Evolutionary conservation across 495 filamentous ascomycete species (phyloP).

Genomic region (Xylaria palmicola): DNA sequence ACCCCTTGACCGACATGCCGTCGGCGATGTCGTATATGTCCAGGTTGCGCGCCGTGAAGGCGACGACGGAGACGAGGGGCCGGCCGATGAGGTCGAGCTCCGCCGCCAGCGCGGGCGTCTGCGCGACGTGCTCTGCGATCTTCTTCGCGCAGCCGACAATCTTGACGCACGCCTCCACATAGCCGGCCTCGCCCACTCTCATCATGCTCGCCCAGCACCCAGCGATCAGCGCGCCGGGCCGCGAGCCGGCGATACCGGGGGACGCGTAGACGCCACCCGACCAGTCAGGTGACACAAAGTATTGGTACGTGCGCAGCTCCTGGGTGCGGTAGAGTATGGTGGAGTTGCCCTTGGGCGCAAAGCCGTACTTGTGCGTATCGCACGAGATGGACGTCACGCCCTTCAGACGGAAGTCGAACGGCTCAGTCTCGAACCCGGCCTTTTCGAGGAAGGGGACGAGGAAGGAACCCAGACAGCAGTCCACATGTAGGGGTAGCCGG

Average conservation of each 20-base stretch:
- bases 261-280: slow-evolving; percentile 94
- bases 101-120: slow-evolving; percentile 59
- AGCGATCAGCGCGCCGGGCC: slow-evolving; percentile 90
- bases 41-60: slow-evolving; percentile 75
- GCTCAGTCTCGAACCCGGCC: slow-evolving; percentile 82
- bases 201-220: slow-evolving; percentile 91
- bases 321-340: slow-evolving; percentile 85
- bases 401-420: slow-evolving; percentile 90
- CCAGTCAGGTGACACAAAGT: slow-evolving; percentile 95
- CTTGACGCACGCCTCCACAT: slow-evolving; percentile 76
- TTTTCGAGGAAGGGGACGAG: slow-evolving; percentile 86
- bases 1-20: slow-evolving; percentile 76
- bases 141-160: slow-evolving; percentile 88
- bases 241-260: slow-evolving; percentile 83
- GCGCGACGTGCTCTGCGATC: slow-evolving; percentile 72
- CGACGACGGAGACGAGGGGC: slow-evolving; percentile 85
- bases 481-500: slow-evolving; percentile 87
- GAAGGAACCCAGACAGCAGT: slow-evolving; percentile 97
- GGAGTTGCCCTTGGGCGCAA: slow-evolving; percentile 95
- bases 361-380: slow-evolving; percentile 99
- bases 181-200: slow-evolving; percentile 84
- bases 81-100: slow-evolving; percentile 81
- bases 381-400: slow-evolving; percentile 94
- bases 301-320: slow-evolving; percentile 79
- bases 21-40: slow-evolving; percentile 89